Evolutionary conservation across 2,329 filamentous ascomycete genomes (phyloP).

Genomic region (Aspergillus novoparasiticus): DNA sequence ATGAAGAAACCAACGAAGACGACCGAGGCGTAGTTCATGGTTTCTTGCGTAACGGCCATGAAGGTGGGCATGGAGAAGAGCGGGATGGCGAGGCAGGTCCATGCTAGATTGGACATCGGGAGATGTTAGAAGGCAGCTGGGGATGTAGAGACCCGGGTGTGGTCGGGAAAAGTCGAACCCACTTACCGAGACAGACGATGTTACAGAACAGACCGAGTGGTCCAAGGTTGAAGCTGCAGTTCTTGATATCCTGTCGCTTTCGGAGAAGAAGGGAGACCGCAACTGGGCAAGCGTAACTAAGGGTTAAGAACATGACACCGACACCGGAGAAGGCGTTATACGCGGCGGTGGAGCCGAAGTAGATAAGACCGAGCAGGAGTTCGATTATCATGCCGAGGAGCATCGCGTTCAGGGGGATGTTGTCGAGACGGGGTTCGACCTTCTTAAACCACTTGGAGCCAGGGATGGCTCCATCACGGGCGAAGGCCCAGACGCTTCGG

Average conservation of each 20-base stretch:
- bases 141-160: neutral
- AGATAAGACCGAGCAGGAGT: constrained; percentile 72
- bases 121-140: neutral
- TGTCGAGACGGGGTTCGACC: constrained; percentile 65
- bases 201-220: constrained; percentile 64
- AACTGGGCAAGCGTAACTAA: constrained; percentile 69
- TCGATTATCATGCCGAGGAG: constrained; percentile 68
- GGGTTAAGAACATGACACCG: constrained; percentile 74
- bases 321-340: constrained; percentile 82
- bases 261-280: constrained; percentile 61
- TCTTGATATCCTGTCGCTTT: constrained; percentile 60
- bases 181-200: constrained; percentile 64
- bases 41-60: constrained; percentile 60
- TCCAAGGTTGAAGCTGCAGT: constrained; percentile 56
- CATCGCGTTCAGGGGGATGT: constrained; percentile 70
- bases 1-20: constrained; percentile 69
- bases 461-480: constrained; percentile 71
- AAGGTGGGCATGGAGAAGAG: constrained; percentile 63
- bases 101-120: constrained; percentile 35
- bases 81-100: constrained; percentile 69
- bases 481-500: constrained; percentile 73
- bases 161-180: too few relatives aligned
- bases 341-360: constrained; percentile 75
- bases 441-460: constrained; percentile 65
- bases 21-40: constrained; percentile 74